Base-by-base conservation (phyloP, 768 basidiomycete species). In the Megacollybia marginata region DNA sequence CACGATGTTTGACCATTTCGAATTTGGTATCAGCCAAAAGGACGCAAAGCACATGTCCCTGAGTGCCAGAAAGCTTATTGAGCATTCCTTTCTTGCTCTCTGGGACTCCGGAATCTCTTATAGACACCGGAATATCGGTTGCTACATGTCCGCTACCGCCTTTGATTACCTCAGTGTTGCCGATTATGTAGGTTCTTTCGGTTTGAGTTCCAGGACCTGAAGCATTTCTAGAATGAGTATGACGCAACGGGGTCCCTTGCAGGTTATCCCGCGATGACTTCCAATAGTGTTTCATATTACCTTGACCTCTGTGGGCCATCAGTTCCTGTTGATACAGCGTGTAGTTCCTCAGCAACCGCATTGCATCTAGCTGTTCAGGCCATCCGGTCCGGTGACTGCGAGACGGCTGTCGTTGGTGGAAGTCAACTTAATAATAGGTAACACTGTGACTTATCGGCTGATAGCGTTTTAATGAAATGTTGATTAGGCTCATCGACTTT, bases 361-460 rank as follows among this genome's bases (percentile, higher is more conserved):
- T 61, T 74, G 43, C 76, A 79, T 58, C 65, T 79, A 15, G 77
- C 72, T 2, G 62, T 76, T 2, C 69, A 71, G 31, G 68, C 73
- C 0, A 60, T 79, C 5, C 60, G 60, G 18, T 59, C 57, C 32
- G 74, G 74, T 1, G 77, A 78, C 38, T 68, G 76, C 32, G 69
- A 75, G 23, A 67, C 72, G 4, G 77, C 77, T 0, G 62, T 80
- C 8, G 68, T 79, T 28, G 72, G 66, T 9, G 70, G 73, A 16
- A 63, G 64, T 52, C 75, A 75, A 47, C 48, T 71, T n/a, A 72
- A 74, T 54, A 61, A 64, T 38, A 55, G 71, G 74, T 70, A 18
- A 46, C 48, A 57, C 58, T 40, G 33, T 7, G 5, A 8, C 23
- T 10, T 32, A 11, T 7, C 46, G 20, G 18, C 2, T 44, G 16